These are phyloP conservation scores for Corchorus olitorius DNA, from an alignment of 345 rosid genomes.

Conservation along the genomic window DNA sequence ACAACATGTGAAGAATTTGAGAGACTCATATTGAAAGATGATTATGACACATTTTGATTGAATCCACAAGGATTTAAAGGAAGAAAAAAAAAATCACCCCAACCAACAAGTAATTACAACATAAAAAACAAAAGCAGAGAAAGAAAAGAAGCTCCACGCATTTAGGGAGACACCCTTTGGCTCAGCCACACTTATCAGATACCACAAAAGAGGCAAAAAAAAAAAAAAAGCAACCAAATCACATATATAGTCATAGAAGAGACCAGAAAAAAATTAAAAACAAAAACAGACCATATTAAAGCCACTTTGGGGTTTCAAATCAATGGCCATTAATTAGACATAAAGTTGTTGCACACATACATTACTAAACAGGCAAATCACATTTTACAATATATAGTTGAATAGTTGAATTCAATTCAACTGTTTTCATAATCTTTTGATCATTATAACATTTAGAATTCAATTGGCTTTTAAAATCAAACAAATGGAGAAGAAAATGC, in stretches of 20 bases:
- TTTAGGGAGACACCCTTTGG: not conserved
- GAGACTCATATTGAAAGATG: not conserved
- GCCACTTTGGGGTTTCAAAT: slow-evolving; percentile 9
- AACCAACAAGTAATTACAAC: not conserved
- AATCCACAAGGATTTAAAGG: not conserved
- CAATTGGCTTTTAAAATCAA: not conserved
- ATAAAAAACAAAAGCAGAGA: not conserved
- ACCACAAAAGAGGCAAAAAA: not conserved
- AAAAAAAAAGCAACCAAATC: not conserved
- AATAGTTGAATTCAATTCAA: not conserved
- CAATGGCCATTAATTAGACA: not conserved
- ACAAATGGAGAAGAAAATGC: slow-evolving; percentile 4
- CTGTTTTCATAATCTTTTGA: not conserved
- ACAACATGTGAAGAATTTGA: not conserved
- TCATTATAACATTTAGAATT: not conserved
- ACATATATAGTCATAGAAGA: not conserved
- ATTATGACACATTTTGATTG: not conserved
- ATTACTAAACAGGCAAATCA: not conserved
- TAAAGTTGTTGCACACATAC: not conserved
- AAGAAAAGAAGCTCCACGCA: not conserved
- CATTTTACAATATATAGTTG: no score
- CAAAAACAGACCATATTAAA: not conserved
- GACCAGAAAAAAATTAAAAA: not conserved
- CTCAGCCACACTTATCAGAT: not conserved
- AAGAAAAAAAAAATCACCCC: not conserved